Evolutionary conservation across 768 basidiomycete genomes (phyloP).

Genomic region (Amanita pallidorosea): DNA sequence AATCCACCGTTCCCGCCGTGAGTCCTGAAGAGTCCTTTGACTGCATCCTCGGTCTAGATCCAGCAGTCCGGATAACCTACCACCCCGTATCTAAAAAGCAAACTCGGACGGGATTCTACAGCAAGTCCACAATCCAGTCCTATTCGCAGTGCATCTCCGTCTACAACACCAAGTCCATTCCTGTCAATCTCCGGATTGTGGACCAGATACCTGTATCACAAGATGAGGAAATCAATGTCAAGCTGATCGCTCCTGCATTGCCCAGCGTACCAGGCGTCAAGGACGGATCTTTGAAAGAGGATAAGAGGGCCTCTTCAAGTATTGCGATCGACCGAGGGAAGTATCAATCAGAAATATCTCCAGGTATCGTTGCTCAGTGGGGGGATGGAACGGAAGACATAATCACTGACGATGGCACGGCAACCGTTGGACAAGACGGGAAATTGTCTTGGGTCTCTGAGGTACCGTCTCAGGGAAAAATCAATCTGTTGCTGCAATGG

Average conservation of each 20-base stretch:
- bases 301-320: neutral
- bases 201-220: constrained; percentile 27
- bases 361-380: constrained; percentile 20
- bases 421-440: constrained; percentile 21
- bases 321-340: neutral
- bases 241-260: constrained; percentile 18
- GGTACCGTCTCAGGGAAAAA: constrained; percentile 19
- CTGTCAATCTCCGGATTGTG: constrained; percentile 19
- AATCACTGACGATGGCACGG: constrained; percentile 15
- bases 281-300: no score
- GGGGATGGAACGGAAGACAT: constrained; percentile 11
- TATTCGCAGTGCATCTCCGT: constrained; percentile 26
- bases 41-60: constrained; percentile 28
- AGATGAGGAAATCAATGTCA: constrained; percentile 20
- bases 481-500: constrained; percentile 21
- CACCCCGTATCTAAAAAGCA: constrained; percentile 23
- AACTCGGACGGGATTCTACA: constrained; percentile 23
- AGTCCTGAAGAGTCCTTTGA: constrained; percentile 29
- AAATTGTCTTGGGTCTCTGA: constrained; percentile 24
- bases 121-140: constrained; percentile 17
- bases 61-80: constrained; percentile 27
- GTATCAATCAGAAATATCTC: constrained; percentile 12
- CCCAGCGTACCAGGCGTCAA: neutral
- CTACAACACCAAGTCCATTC: constrained; percentile 21
- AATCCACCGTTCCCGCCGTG: constrained; percentile 20